A percentile compares a stretch with the other conserved stretches of the same genome.
These are phyloP conservation scores for Teratosphaeriaceae sp. DNA, from an alignment of 2,329 filamentous ascomycete genomes.

Conservation along the genomic window DNA sequence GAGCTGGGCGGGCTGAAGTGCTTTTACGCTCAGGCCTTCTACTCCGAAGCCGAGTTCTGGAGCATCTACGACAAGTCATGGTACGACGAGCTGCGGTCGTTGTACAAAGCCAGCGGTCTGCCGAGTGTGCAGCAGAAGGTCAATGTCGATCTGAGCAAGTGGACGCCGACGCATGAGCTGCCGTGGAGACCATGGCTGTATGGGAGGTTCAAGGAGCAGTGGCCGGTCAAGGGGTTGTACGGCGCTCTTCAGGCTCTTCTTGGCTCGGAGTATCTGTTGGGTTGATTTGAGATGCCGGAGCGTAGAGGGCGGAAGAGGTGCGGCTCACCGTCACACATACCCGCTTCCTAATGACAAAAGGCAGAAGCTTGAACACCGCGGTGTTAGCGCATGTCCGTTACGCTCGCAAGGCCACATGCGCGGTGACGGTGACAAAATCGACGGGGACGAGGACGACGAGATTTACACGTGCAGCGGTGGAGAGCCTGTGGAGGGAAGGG, in stretches of 20 bases:
- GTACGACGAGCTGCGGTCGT: constrained; percentile 55
- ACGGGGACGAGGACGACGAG: no score
- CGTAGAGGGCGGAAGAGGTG: no score
- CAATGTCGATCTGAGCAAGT: constrained; percentile 34
- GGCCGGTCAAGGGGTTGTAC: constrained; percentile 32
- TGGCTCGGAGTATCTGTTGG: no score
- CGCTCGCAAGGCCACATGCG: no score
- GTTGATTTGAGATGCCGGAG: no score
- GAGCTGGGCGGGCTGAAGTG: constrained; percentile 70
- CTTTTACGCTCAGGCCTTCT: constrained; percentile 78
- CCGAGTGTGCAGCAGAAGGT: constrained; percentile 65
- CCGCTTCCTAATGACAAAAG: no score
- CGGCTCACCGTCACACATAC: no score
- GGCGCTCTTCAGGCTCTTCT: constrained; percentile 16
- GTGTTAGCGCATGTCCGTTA: no score
- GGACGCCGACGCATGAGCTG: constrained; percentile 24
- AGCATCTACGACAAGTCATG: constrained; percentile 48
- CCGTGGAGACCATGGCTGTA: constrained; percentile 23
- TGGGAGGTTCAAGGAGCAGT: constrained; percentile 25
- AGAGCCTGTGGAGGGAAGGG: no score
- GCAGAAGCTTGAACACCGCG: no score
- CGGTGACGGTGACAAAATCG: no score
- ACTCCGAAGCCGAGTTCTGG: constrained; percentile 62
- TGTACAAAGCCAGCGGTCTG: constrained; percentile 55
- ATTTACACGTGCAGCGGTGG: no score